phyloP scores from a whole-genome alignment of 116 monocot species.

The Thalassia testudinum region DNA sequence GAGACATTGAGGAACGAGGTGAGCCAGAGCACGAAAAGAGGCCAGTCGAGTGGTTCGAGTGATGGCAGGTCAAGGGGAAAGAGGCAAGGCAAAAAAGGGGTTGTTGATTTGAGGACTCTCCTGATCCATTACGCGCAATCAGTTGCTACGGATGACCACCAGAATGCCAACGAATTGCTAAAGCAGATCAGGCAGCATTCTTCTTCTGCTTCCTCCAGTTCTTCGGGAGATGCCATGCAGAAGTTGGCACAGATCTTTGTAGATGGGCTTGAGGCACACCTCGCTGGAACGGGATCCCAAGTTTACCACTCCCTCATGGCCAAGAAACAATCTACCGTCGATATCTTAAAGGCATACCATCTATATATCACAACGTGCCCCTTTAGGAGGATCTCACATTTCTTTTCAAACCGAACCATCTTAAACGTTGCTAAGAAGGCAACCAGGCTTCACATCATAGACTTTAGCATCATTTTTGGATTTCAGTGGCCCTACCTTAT shows the following conservation, averaged over 20 bases:
- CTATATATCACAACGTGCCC: constrained; percentile 69
- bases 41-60: constrained; percentile 10
- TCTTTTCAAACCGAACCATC: constrained; percentile 58
- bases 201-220: too few relatives aligned
- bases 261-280: constrained; percentile 67
- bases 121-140: constrained; percentile 78
- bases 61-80: constrained; percentile 25
- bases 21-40: constrained; percentile 12
- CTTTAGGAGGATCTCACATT: constrained; percentile 61
- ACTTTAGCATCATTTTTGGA: constrained; percentile 75
- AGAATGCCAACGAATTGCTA: constrained; percentile 37
- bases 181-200: constrained; percentile 70
- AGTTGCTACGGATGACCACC: constrained; percentile 65
- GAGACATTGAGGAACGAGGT: constrained; percentile 31
- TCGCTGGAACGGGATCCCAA: constrained; percentile 73
- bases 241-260: constrained; percentile 72
- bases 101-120: constrained; percentile 56
- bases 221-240: constrained; percentile 52
- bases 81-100: constrained; percentile 25
- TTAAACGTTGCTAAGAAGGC: constrained; percentile 30
- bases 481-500: constrained; percentile 95
- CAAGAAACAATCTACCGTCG: constrained; percentile 22
- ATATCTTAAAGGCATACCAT: constrained; percentile 62
- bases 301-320: constrained; percentile 45
- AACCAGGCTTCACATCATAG: constrained; percentile 61